Percentiles rank a stretch among this genome's conserved stretches.
Evolutionary conservation across 306 rosid genomes (phyloP).

Genomic region (Cucurbita moschata): DNA sequence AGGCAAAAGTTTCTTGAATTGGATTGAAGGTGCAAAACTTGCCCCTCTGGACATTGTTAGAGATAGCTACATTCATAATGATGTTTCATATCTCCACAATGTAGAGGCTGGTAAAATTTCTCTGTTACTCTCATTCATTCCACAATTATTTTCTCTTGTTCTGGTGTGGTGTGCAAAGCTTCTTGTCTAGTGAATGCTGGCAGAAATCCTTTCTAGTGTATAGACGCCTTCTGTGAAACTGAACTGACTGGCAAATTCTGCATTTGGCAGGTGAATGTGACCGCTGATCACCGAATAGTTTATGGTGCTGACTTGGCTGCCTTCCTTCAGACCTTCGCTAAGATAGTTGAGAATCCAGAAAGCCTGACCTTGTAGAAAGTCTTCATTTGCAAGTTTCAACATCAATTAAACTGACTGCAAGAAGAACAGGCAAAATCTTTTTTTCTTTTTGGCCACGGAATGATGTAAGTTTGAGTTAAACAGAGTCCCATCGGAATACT

Average conservation of each 20-base stretch:
- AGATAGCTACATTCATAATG: not conserved
- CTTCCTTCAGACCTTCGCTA: conserved; percentile 70
- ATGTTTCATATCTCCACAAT: not conserved
- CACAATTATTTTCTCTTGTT: not conserved
- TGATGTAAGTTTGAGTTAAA: conserved; percentile 3
- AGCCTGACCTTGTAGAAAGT: conserved; percentile 57
- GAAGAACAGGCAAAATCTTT: not conserved
- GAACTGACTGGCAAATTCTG: conserved; percentile 1
- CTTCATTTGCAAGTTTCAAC: conserved; percentile 11
- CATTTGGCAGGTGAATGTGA: conserved; percentile 73
- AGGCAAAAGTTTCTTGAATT: not conserved
- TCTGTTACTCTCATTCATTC: not conserved
- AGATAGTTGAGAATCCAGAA: conserved; percentile 67
- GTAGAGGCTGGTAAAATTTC: not conserved
- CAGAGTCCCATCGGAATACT: conserved; percentile 8
- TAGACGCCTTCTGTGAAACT: not conserved
- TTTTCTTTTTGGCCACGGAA: conserved; percentile 5
- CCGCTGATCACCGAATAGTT: conserved; percentile 79
- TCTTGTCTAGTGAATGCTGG: not conserved
- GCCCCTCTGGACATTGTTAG: not conserved
- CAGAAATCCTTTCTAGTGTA: not conserved
- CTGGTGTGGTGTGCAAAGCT: not conserved
- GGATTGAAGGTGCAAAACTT: not conserved
- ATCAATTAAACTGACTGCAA: not conserved
- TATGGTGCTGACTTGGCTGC: conserved; percentile 91